These are phyloP conservation scores for Collybiopsis confluens DNA, from an alignment of 768 basidiomycete species.

Conservation along the genomic window DNA sequence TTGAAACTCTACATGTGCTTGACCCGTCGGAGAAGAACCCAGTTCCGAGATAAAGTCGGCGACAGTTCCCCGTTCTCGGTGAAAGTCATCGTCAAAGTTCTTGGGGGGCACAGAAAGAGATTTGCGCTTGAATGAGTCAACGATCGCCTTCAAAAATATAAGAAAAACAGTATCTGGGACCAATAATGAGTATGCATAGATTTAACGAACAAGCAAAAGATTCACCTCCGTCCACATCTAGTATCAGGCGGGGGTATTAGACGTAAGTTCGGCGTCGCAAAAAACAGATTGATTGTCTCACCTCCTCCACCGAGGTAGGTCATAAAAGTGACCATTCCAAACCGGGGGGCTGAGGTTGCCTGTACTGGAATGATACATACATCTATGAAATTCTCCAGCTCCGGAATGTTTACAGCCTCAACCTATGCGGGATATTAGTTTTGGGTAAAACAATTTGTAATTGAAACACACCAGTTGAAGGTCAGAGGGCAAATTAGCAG, in stretches of 20 bases:
- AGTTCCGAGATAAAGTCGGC: conserved; percentile 35
- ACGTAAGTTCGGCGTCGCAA: background rate
- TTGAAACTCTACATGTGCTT: conserved; percentile 37
- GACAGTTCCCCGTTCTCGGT: conserved; percentile 46
- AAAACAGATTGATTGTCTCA: conserved; percentile 29
- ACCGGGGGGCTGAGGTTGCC: background rate
- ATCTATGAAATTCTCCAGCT: conserved; percentile 45
- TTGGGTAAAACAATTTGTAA: background rate
- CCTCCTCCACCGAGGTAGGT: conserved; percentile 74
- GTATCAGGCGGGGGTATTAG: conserved; percentile 41
- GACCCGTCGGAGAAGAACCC: conserved; percentile 4
- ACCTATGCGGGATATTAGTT: conserved; percentile 35
- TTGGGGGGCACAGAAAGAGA: conserved; percentile 38
- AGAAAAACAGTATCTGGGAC: conserved; percentile 49
- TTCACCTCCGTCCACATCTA: conserved; percentile 78
- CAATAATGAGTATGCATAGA: background rate
- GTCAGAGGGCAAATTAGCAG: conserved; percentile 70
- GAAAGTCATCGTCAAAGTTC: conserved; percentile 40
- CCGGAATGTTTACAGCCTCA: conserved; percentile 46
- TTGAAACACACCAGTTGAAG: conserved; percentile 50
- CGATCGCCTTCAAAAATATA: conserved; percentile 39
- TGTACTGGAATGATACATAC: conserved; percentile 54
- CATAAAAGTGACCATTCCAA: conserved; percentile 36
- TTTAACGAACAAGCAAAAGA: conserved; percentile 5
- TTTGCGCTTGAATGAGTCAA: conserved; percentile 44